These are phyloP conservation scores for Barnettozyma botsteinii DNA, from an alignment of 805 yeast genomes.

Conservation along the genomic window DNA sequence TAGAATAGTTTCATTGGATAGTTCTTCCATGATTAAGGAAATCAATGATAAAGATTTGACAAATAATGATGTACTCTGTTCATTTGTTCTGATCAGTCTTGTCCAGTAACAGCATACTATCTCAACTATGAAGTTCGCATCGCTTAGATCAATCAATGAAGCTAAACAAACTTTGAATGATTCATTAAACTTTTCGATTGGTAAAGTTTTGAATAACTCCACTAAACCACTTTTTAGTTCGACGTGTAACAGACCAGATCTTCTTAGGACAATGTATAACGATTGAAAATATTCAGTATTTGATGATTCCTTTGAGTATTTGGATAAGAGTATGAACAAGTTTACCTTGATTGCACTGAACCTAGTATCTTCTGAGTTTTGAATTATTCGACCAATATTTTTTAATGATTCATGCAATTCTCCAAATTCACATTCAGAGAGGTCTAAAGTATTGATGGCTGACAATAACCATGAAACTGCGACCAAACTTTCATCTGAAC, in stretches of 20 bases:
- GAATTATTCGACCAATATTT: slow-evolving; percentile 13
- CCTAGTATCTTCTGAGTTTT: slow-evolving; percentile 1
- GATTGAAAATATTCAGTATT: slow-evolving; percentile 28
- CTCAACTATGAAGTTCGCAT: slow-evolving; percentile 19
- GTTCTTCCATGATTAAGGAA: background rate
- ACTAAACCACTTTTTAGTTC: slow-evolving; percentile 21
- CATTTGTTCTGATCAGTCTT: slow-evolving; percentile 9
- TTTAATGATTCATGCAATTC: slow-evolving; percentile 9
- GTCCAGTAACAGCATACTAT: slow-evolving; percentile 18
- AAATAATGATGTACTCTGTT: slow-evolving; percentile 4
- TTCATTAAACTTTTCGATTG: slow-evolving; percentile 4
- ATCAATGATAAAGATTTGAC: slow-evolving; percentile 16
- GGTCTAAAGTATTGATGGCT: slow-evolving; percentile 22
- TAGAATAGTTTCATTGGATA: background rate
- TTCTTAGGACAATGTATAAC: slow-evolving; percentile 31
- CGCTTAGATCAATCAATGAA: slow-evolving; percentile 18
- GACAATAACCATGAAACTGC: slow-evolving; percentile 29
- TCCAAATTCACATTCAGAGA: slow-evolving; percentile 6
- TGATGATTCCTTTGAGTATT: slow-evolving; percentile 14
- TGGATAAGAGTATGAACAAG: slow-evolving; percentile 27
- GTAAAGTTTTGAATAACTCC: slow-evolving; percentile 8
- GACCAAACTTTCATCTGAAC: background rate
- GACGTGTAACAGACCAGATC: slow-evolving; percentile 13
- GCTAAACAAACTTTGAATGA: slow-evolving; percentile 17
- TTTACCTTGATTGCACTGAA: slow-evolving; percentile 18